Evolutionary conservation across 768 basidiomycete genomes (phyloP).

Genomic region (Sarcomyxa edulis): DNA sequence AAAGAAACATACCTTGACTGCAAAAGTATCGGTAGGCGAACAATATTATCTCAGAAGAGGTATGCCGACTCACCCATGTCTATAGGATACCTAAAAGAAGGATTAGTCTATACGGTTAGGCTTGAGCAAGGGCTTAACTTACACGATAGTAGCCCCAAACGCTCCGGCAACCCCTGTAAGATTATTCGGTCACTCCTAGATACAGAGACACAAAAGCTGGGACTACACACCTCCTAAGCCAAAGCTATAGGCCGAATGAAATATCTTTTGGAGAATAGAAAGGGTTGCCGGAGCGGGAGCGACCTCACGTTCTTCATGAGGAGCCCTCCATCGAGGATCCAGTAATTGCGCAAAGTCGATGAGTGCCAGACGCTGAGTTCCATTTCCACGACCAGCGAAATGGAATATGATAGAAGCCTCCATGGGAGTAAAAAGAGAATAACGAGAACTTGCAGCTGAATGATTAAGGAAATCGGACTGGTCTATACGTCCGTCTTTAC

Average conservation of each 20-base stretch:
- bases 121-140: too few relatives aligned
- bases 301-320: slow-evolving; percentile 45
- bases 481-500: slow-evolving; percentile 94
- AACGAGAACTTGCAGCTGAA: slow-evolving; percentile 80
- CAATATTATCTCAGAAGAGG: not conserved
- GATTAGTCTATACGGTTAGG: too few relatives aligned
- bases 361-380: slow-evolving; percentile 67
- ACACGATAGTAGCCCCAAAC: slow-evolving; percentile 94
- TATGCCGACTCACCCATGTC: slow-evolving; percentile 65
- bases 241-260: slow-evolving; percentile 82
- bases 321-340: slow-evolving; percentile 84
- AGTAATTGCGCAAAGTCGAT: slow-evolving; percentile 91
- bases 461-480: slow-evolving; percentile 94
- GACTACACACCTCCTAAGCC: slow-evolving; percentile 63
- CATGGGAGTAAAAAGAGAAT: slow-evolving; percentile 96
- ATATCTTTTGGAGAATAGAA: slow-evolving; percentile 50
- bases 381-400: slow-evolving; percentile 82
- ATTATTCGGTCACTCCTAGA: slow-evolving; percentile 12
- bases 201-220: slow-evolving; percentile 1
- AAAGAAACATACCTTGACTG: slow-evolving; percentile 64
- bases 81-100: too few relatives aligned
- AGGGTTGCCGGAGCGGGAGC: slow-evolving; percentile 20
- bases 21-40: slow-evolving; percentile 11
- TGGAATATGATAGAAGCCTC: slow-evolving; percentile 98
- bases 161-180: slow-evolving; percentile 80